Evolutionary conservation across 2,329 filamentous ascomycete genomes (phyloP), one percentile per base, ranked within the genome.

Genomic region (Neofusicoccum laricinum): DNA sequence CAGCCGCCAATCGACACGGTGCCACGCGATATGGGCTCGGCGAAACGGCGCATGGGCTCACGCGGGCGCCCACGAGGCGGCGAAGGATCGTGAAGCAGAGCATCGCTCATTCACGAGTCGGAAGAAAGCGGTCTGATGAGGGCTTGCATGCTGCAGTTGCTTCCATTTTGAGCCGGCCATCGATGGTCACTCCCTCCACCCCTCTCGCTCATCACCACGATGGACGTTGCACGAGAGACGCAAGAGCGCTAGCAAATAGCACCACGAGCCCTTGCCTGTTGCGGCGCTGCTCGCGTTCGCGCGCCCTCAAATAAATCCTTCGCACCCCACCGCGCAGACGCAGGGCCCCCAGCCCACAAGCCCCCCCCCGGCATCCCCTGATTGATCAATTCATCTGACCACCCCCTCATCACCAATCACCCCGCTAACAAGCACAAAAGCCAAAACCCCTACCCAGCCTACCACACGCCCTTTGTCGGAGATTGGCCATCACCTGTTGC

Each of bases 381-480:
- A 59, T 59, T 59, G 55, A 43, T 59, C 55, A 59, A 59, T 59
- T 59, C 55, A 59, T 59, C 55, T 59, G 55, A 59, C 55, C 55
- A 59, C 53, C 53, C 53, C 40, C 46, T 32, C 50, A 2, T 32
- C 53, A 43, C 55, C 55, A 59, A 59, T 59, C 55, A 59, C 30
- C 53, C 53, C 53, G 53, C 53, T 58, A 41, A 30, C 49, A 58
- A 7, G 21, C 53, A 46, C 40, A 48, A 25, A 46, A 59, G 55
- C 55, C 55, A 59, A 59, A 59, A 19, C 12, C 38, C 3, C 17
- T 7, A 30, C 36, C 34, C 50, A 21, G 14, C 50, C 50, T 21
- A n/a, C 49, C 50, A 40, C 36, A 38, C 25, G 51, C 15, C 4
- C 32, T n/a, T 10, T 17, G 53, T 25, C 55, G 40, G 55, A 59